A percentile compares a stretch with the other conserved stretches of the same genome.
These are phyloP conservation scores for Backusella circina DNA, from an alignment of 192 early-diverging fungal species.

Conservation along the genomic window DNA sequence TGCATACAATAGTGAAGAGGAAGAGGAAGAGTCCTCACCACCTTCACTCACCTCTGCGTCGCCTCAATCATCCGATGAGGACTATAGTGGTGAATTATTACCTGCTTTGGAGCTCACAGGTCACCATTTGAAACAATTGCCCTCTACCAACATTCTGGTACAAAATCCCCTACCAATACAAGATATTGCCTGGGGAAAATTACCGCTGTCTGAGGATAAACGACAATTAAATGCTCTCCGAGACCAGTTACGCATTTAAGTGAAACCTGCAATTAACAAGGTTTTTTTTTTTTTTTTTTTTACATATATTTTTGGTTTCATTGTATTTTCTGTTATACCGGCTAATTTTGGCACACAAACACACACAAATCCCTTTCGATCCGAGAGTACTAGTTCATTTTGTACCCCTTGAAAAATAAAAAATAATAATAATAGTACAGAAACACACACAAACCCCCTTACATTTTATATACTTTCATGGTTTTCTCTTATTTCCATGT, in stretches of 20 bases:
- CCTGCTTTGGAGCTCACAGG: background rate
- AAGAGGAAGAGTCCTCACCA: background rate
- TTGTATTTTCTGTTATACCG: background rate
- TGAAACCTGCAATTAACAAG: background rate
- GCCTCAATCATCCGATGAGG: conserved; percentile 15
- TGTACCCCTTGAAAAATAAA: background rate
- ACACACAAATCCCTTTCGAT: background rate
- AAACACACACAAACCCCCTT: background rate
- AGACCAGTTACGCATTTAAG: conserved; percentile 14
- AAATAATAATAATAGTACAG: background rate
- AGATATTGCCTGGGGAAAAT: conserved; percentile 29
- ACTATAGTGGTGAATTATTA: background rate
- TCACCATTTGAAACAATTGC: background rate
- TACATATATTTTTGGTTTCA: background rate
- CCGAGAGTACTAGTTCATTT: background rate
- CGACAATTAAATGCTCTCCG: conserved; percentile 25
- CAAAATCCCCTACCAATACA: background rate
- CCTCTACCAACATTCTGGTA: background rate
- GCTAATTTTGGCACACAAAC: background rate
- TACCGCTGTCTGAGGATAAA: conserved; percentile 31
- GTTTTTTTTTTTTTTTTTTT: background rate
- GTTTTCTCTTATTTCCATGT: background rate
- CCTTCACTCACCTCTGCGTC: conserved; percentile 10
- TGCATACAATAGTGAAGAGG: background rate
- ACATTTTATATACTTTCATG: background rate